Evolutionary conservation across 164 flowering plant species (phyloP).

Genomic region (Tetracentron sinense): DNA sequence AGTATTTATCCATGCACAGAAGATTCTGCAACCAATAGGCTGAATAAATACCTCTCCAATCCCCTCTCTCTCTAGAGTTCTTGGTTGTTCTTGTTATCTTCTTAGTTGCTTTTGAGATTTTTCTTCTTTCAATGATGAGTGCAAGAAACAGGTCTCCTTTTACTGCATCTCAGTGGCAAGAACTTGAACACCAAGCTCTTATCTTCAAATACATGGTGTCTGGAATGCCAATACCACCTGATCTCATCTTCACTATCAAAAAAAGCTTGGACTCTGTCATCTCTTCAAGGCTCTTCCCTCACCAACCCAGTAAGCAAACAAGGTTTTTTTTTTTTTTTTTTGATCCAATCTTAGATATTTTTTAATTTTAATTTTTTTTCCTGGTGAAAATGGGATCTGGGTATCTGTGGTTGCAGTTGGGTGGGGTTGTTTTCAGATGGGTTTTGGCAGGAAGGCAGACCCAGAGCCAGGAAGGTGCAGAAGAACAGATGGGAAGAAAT

Average conservation of each 20-base stretch:
- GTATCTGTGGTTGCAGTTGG: neutral
- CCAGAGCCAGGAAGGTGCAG: conserved; percentile 1
- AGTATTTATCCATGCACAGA: conserved; percentile 30
- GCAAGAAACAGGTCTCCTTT: conserved; percentile 37
- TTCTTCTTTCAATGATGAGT: conserved; percentile 13
- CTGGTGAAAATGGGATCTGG: too few species aligned
- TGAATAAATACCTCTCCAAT: neutral
- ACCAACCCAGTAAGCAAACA: too few species aligned
- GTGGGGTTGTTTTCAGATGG: conserved; percentile 3
- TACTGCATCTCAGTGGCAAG: conserved; percentile 63
- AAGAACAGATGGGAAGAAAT: conserved; percentile 68
- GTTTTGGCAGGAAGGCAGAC: neutral
- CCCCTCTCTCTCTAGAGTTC: conserved; percentile 1
- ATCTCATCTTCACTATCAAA: conserved; percentile 39
- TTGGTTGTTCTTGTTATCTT: neutral
- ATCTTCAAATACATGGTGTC: conserved; percentile 53
- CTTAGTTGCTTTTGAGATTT: neutral
- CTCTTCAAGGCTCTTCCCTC: too few species aligned
- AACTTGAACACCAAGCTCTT: conserved; percentile 67
- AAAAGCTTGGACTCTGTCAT: conserved; percentile 33
- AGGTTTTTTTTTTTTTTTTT: too few species aligned
- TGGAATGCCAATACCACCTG: conserved; percentile 51
- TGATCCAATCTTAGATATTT: too few species aligned
- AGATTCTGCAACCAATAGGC: conserved; percentile 29
- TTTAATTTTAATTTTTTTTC: too few species aligned